Evolutionary conservation across 1,139 yeast genomes (phyloP).

Genomic region (Zygosaccharomyces pseudobailii): DNA sequence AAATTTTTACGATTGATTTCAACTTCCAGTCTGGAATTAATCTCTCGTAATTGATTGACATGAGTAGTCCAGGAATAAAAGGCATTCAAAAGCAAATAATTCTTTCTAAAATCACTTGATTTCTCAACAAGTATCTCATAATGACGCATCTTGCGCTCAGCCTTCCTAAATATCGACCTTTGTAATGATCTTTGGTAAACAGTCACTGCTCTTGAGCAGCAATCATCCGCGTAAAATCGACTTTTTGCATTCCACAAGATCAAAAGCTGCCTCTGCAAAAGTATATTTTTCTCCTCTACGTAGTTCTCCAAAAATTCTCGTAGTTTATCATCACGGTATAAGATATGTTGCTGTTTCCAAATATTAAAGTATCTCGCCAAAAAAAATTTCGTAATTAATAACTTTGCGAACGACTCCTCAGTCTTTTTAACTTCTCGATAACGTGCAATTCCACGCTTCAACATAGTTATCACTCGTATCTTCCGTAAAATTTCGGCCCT

Average conservation of each 20-base stretch:
- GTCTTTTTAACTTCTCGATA: conserved; percentile 2
- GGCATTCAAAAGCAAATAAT: conserved; percentile 10
- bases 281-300: neutral
- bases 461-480: conserved; percentile 4
- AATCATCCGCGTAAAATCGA: conserved; percentile 10
- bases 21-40: conserved; percentile 18
- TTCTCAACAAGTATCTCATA: conserved; percentile 10
- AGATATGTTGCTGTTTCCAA: conserved; percentile 13
- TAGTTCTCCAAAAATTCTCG: conserved; percentile 8
- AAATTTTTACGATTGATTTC: conserved; percentile 21
- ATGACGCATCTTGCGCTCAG: conserved; percentile 3
- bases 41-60: conserved; percentile 12
- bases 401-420: conserved; percentile 2
- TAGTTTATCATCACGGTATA: conserved; percentile 11
- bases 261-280: conserved; percentile 2
- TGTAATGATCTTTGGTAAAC: conserved; percentile 5
- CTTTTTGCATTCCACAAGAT: conserved; percentile 18
- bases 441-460: conserved; percentile 10
- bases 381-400: conserved; percentile 1
- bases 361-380: conserved; percentile 9
- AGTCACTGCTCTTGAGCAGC: conserved; percentile 9
- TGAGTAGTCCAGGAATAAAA: conserved; percentile 14
- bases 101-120: conserved; percentile 25
- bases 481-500: conserved; percentile 3
- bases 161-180: neutral